These are phyloP conservation scores for Candida tetrigidarum DNA, from an alignment of 1,139 yeast species.

Conservation along the genomic window DNA sequence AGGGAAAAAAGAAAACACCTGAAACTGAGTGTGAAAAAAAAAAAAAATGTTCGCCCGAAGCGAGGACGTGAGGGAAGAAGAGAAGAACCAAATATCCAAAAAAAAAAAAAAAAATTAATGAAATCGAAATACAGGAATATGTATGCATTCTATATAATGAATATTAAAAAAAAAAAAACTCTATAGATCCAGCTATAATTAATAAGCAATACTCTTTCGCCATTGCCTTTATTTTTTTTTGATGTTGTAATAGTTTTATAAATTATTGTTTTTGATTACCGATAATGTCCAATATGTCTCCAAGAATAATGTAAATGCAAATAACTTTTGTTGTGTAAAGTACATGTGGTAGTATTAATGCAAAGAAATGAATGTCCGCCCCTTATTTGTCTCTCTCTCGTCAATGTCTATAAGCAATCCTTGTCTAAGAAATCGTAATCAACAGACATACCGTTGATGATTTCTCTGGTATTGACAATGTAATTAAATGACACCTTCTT, in stretches of 20 bases:
- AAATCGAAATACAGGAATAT: conserved; percentile 1
- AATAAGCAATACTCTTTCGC: not conserved
- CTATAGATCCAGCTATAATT: conserved; percentile 5
- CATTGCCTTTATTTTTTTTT: too few species aligned
- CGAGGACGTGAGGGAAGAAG: not conserved
- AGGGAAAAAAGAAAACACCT: too few species aligned
- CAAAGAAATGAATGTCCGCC: not conserved
- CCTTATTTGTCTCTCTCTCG: not conserved
- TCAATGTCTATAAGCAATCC: conserved; percentile 15
- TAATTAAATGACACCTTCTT: conserved; percentile 45
- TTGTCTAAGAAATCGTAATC: conserved; percentile 51
- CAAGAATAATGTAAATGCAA: not conserved
- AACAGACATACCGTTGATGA: conserved; percentile 44
- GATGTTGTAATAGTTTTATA: too few species aligned
- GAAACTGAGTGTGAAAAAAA: conserved; percentile 4
- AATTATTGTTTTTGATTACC: not conserved
- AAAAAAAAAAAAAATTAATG: not conserved
- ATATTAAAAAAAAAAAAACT: not conserved
- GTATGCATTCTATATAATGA: not conserved
- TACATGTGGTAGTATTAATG: not conserved
- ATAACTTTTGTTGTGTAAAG: not conserved
- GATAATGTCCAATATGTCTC: not conserved
- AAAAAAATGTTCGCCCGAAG: not conserved
- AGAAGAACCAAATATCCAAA: not conserved
- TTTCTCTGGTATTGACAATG: conserved; percentile 47